Base-by-base conservation (phyloP, 805 yeast genomes). In the Cyberlindnera euphorbiiphila region DNA sequence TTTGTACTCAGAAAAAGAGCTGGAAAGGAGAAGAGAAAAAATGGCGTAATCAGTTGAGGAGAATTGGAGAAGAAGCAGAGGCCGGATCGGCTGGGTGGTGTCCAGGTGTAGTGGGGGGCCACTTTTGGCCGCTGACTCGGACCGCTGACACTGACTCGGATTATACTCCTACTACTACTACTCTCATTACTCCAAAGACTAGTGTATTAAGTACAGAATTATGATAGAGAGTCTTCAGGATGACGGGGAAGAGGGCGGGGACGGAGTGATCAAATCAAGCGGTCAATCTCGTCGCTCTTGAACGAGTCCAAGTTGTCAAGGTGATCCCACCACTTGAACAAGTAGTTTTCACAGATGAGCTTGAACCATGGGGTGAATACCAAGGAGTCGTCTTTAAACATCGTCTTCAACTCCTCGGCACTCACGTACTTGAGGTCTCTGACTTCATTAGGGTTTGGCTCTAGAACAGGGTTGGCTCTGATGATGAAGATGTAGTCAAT, bases 321-420 rank as follows among this genome's bases (percentile, higher is more conserved):
- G 42, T 76, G 70, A 19, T 71, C 76, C 99, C 99, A 93, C 99
- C 99, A 93, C 46, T 84, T 70, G 66, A 85, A 93, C 56, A 93
- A 68, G 56, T 85, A 86, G 31, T 85, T 77, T 58, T 93, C 89
- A 61, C 98, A 93, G 50, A 93, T 93, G 48, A 93, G 74, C 63
- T 86, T 87, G 69, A 93, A 93, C 99, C 99, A 93, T 5, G 99
- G 99, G 5, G 99, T 93, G 65, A 93, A 93, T 9, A 76, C 69
- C 45, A 84, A 69, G n/a, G 54, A 39, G 14, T 65, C 52, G 58
- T 89, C 86, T 16, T 71, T 50, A 60, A 93, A 85, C 96, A 93
- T 86, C 14, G 59, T 64, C 58, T 78, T 76, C 51, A 93, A 71
- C 50, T 84, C 82, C 1, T 65, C 64, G 18, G 73, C 73, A 22